Percentiles rank a stretch among this genome's conserved stretches.
These are phyloP conservation scores for Linnemannia hyalina DNA, from an alignment of 192 early-diverging fungal species.

Conservation along the genomic window DNA sequence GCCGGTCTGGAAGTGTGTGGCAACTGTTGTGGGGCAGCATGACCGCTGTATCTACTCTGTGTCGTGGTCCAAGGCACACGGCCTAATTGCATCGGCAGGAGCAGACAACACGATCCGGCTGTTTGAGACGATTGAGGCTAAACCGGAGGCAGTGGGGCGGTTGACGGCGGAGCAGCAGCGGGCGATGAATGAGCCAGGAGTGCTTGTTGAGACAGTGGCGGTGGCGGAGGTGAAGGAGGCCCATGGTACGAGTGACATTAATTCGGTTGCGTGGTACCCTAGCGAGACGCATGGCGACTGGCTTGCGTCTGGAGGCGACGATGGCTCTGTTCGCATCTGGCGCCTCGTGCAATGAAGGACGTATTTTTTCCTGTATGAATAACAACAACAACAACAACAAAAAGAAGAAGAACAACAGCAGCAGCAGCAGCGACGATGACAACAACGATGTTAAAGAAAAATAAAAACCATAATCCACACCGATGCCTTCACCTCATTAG, in stretches of 20 bases:
- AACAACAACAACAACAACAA: no score
- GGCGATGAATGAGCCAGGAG: slow-evolving; percentile 39
- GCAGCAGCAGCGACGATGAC: not conserved
- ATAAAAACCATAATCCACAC: not conserved
- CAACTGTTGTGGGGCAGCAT: slow-evolving; percentile 78
- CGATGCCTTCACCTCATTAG: not conserved
- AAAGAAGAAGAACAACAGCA: no score
- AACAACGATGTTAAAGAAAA: not conserved
- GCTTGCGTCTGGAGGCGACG: slow-evolving; percentile 93
- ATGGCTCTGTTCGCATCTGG: slow-evolving; percentile 91
- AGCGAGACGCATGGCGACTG: slow-evolving; percentile 69
- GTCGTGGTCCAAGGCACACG: slow-evolving; percentile 86
- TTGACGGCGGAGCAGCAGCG: slow-evolving; percentile 34
- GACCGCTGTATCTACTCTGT: slow-evolving; percentile 92
- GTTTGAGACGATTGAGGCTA: slow-evolving; percentile 56
- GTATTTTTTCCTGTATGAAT: not conserved
- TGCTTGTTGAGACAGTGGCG: slow-evolving; percentile 32
- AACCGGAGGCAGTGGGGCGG: not conserved
- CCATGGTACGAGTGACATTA: slow-evolving; percentile 91
- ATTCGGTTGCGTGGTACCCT: slow-evolving; percentile 91
- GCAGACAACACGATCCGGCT: slow-evolving; percentile 87
- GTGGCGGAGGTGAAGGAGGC: slow-evolving; percentile 67
- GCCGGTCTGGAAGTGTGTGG: slow-evolving; percentile 78
- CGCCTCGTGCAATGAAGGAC: slow-evolving; percentile 41
- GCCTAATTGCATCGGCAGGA: slow-evolving; percentile 81